These are phyloP conservation scores for Taiozyma onychis DNA, from an alignment of 1,139 yeast species.

Conservation along the genomic window DNA sequence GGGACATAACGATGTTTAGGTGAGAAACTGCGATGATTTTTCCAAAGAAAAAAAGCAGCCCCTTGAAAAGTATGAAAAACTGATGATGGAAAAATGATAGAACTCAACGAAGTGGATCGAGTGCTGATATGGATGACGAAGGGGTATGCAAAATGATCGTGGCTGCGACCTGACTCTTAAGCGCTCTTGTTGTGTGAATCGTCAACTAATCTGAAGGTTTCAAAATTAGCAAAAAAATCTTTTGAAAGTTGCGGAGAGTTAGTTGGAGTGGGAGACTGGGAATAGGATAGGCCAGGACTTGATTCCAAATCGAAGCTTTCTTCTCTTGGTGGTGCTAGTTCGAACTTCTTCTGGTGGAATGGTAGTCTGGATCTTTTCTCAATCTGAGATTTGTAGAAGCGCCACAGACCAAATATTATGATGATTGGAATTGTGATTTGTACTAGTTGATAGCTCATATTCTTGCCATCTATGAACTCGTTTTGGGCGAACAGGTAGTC, in stretches of 20 bases:
- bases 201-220: not conserved
- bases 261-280: conserved; percentile 5
- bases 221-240: not conserved
- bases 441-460: not conserved
- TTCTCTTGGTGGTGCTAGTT: not conserved
- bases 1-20: not conserved
- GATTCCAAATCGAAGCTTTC: conserved; percentile 1
- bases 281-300: conserved; percentile 5
- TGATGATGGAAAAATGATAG: not conserved
- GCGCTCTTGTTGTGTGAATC: not conserved
- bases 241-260: conserved; percentile 2
- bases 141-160: not conserved
- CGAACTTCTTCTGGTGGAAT: not conserved
- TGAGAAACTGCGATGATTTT: not conserved
- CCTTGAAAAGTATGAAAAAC: not conserved
- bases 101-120: not conserved
- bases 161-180: not conserved
- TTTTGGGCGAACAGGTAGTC: conserved; percentile 13
- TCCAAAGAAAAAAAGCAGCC: not conserved
- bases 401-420: not conserved
- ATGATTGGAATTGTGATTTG: not conserved
- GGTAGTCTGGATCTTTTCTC: not conserved
- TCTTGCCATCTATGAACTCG: not conserved
- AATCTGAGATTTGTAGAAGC: not conserved
- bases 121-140: not conserved